Conservation (phyloP, 177 flowering plant species). For the Vitis hybrid region DNA sequence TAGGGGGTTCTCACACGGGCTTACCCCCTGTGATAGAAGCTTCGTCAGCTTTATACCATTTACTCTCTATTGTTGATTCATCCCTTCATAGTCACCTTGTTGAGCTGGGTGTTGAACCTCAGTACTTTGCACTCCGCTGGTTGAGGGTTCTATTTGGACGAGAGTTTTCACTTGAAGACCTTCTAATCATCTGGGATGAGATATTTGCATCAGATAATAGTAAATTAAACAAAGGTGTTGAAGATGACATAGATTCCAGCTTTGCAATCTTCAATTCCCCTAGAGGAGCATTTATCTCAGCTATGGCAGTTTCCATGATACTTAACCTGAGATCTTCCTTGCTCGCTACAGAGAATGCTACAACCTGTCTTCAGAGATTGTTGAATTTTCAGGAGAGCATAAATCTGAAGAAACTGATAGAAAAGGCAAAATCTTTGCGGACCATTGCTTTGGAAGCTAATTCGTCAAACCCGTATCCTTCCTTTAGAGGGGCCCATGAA, state of each 20-base stretch:
- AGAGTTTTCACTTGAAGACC: slow-evolving; percentile 71
- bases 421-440: slow-evolving; percentile 78
- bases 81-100: slow-evolving; percentile 81
- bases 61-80: slow-evolving; percentile 79
- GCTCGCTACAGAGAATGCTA: slow-evolving; percentile 87
- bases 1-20: slow-evolving; percentile 49
- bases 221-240: slow-evolving; percentile 21
- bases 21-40: slow-evolving; percentile 87
- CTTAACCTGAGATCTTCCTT: slow-evolving; percentile 79
- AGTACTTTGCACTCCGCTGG: slow-evolving; percentile 97
- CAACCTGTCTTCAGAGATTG: slow-evolving; percentile 81
- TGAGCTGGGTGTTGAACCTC: slow-evolving; percentile 96
- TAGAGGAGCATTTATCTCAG: slow-evolving; percentile 81
- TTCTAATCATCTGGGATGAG: slow-evolving; percentile 85
- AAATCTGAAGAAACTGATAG: slow-evolving; percentile 57
- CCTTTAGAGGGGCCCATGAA: slow-evolving; percentile 18
- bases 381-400: slow-evolving; percentile 71
- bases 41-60: slow-evolving; percentile 78
- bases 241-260: slow-evolving; percentile 28
- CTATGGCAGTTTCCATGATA: slow-evolving; percentile 87
- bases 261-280: slow-evolving; percentile 50
- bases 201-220: slow-evolving; percentile 67
- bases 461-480: slow-evolving; percentile 24
- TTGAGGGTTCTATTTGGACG: slow-evolving; percentile 90
- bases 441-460: slow-evolving; percentile 55